Conservation (phyloP, 169 alveolate genomes). For the Babesia ovis region DNA sequence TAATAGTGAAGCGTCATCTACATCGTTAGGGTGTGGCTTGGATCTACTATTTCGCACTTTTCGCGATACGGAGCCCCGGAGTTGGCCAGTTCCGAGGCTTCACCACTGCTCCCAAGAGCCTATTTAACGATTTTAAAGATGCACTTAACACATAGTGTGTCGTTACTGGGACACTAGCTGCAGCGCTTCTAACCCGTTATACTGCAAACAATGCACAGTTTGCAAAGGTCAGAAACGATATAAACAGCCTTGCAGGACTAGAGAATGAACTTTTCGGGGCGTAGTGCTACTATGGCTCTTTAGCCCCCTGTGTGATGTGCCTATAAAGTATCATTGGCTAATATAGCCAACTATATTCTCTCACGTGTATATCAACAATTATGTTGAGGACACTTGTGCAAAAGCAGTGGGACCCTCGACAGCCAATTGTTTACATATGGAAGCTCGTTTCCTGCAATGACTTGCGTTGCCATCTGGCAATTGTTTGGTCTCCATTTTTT, state of each 20-base stretch:
- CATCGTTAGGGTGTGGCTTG: constrained; percentile 22
- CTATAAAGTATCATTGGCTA: too few species aligned
- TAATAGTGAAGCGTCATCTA: neutral
- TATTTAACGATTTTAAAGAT: neutral
- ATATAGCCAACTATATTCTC: too few species aligned
- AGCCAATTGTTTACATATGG: too few species aligned
- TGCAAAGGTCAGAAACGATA: neutral
- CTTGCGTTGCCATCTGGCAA: too few species aligned
- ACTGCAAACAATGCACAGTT: neutral
- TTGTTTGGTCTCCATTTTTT: too few species aligned
- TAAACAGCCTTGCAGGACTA: neutral
- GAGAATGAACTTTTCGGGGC: neutral
- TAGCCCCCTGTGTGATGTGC: neutral
- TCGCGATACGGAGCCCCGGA: constrained; percentile 6
- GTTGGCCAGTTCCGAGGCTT: constrained; percentile 29
- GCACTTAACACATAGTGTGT: constrained; percentile 22
- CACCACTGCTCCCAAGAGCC: neutral
- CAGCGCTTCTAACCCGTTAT: neutral
- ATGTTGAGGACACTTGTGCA: too few species aligned
- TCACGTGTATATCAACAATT: too few species aligned
- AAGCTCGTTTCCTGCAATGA: too few species aligned
- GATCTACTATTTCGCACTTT: neutral
- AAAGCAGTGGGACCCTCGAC: too few species aligned
- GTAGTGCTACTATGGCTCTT: constrained; percentile 7
- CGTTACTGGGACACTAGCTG: neutral